Percentiles rank a stretch among this genome's conserved stretches.
phyloP scores from a whole-genome alignment of 345 rosid genomes.

The Zanthoxylum bungeanum region DNA sequence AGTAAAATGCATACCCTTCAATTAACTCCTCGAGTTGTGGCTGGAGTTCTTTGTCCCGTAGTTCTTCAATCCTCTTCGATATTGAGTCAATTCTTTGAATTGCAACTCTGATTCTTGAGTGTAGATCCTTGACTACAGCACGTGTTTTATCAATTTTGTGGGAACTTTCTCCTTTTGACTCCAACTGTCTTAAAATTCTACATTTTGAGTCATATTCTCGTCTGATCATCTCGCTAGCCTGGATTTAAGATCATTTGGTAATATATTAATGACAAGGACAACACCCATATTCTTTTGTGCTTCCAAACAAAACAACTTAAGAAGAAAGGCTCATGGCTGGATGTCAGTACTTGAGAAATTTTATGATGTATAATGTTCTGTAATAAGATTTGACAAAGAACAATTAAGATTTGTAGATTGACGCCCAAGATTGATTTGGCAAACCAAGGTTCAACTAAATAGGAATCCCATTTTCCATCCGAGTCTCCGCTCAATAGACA shows the following conservation, averaged over 20 bases:
- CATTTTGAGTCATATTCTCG: conserved; percentile 70
- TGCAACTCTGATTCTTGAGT: conserved; percentile 93
- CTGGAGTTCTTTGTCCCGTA: conserved; percentile 91
- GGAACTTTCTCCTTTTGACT: conserved; percentile 57
- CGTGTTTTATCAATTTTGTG: conserved; percentile 75
- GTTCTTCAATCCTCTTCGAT: conserved; percentile 84
- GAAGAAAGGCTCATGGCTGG: not conserved
- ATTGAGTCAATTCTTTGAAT: conserved; percentile 86
- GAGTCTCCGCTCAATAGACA: not conserved
- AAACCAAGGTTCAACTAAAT: not conserved
- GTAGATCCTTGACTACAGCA: conserved; percentile 81
- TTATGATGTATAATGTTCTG: not conserved
- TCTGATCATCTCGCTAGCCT: conserved; percentile 80
- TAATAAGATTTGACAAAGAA: not conserved
- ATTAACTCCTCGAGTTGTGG: conserved; percentile 97
- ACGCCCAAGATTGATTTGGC: not conserved
- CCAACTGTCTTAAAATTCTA: conserved; percentile 58
- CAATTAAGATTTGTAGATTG: not conserved
- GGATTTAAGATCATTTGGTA: conserved; percentile 19
- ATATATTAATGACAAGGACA: not conserved
- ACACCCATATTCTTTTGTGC: not conserved
- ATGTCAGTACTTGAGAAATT: not conserved
- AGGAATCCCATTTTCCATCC: not conserved
- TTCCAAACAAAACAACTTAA: not conserved
- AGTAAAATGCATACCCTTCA: conserved; percentile 52